Evolutionary conservation across 1,284 basidiomycete species (phyloP).

Genomic region (Ceratobasidium theobromae): DNA sequence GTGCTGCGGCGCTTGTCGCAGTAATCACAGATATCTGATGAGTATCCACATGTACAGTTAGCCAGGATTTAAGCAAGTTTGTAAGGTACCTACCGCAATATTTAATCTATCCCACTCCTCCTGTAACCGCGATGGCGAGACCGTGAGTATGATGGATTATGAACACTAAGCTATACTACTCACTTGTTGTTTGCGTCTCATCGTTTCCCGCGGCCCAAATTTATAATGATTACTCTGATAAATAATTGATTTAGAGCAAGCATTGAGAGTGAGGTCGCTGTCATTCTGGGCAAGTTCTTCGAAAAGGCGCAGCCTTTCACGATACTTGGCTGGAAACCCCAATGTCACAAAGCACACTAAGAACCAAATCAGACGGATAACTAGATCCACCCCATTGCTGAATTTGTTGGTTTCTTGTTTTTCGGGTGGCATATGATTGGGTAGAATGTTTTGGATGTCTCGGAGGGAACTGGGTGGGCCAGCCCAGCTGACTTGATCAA

Average conservation of each 20-base stretch:
- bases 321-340: constrained; percentile 11
- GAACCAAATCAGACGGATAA: not conserved
- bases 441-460: too few species aligned
- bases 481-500: too few species aligned
- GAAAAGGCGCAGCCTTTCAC: constrained; percentile 5
- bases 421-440: too few species aligned
- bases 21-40: constrained; percentile 5
- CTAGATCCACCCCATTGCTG: too few species aligned
- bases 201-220: not conserved
- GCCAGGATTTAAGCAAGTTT: not conserved
- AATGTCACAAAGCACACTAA: not conserved
- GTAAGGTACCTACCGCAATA: not conserved
- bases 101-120: constrained; percentile 20
- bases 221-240: not conserved
- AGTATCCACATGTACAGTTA: not conserved
- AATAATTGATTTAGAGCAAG: too few species aligned
- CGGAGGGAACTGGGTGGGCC: too few species aligned
- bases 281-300: too few species aligned
- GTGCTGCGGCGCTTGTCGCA: not conserved
- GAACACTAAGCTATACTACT: not conserved
- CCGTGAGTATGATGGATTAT: not conserved
- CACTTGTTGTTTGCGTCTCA: constrained; percentile 11
- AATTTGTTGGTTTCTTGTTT: too few species aligned
- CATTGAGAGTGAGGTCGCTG: too few species aligned
- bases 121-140: not conserved